Conservation (phyloP, 2,329 filamentous ascomycete species). For the Colletotrichum australisinense region DNA sequence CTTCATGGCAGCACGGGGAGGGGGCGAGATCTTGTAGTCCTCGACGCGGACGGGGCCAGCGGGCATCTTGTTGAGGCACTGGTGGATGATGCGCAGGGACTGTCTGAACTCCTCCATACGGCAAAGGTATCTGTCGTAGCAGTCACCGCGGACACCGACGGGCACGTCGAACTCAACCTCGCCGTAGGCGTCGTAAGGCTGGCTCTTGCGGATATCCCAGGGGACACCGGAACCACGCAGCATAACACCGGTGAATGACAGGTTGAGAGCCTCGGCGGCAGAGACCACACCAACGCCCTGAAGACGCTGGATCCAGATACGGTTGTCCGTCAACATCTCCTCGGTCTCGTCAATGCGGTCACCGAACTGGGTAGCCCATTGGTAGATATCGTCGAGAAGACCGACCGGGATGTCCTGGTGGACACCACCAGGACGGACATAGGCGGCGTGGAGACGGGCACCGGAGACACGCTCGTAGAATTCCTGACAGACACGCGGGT, state of each 20-base stretch:
- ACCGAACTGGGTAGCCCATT: slow-evolving; percentile 99
- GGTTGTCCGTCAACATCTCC: slow-evolving; percentile 98
- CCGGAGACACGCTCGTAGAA: slow-evolving; percentile 99
- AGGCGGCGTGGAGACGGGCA: slow-evolving; percentile 95
- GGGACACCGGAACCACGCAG: slow-evolving; percentile 95
- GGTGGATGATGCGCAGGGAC: slow-evolving; percentile 96
- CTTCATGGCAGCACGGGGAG: slow-evolving; percentile 98
- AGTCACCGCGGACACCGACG: slow-evolving; percentile 96
- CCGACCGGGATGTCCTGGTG: slow-evolving; percentile 94
- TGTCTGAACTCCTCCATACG: slow-evolving; percentile 99
- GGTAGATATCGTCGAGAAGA: slow-evolving; percentile 98
- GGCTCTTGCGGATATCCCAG: slow-evolving; percentile 95
- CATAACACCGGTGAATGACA: slow-evolving; percentile 97
- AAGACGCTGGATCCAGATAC: slow-evolving; percentile 97
- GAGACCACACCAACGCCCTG: slow-evolving; percentile 92
- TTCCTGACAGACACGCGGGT: slow-evolving; percentile 70
- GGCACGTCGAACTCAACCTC: slow-evolving; percentile 98
- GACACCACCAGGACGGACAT: slow-evolving; percentile 95
- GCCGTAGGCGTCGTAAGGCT: slow-evolving; percentile 98
- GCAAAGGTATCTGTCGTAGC: slow-evolving; percentile 98
- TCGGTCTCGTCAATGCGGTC: slow-evolving; percentile 99
- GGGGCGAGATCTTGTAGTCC: slow-evolving; percentile 98
- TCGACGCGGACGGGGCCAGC: slow-evolving; percentile 93
- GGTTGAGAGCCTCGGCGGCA: slow-evolving; percentile 94
- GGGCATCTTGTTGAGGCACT: slow-evolving; percentile 99